Base-by-base conservation (phyloP, 2,329 filamentous ascomycete genomes). In the Penicillium sclerotigenum region DNA sequence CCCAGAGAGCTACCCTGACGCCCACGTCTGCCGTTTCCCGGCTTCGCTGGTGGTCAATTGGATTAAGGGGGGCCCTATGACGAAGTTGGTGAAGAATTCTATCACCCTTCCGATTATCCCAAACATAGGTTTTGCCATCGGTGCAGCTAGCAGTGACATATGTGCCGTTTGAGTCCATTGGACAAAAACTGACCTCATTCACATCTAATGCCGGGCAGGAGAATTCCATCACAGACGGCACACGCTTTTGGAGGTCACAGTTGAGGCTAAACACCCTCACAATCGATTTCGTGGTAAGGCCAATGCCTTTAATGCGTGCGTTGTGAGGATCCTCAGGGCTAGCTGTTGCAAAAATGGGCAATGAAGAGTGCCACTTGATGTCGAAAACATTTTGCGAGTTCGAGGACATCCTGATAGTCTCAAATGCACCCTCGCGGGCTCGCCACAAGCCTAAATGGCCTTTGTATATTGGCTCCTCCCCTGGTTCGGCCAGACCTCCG, bases 201-300 rank as follows among this genome's bases (percentile, higher is more conserved):
- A 87, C 84, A 66, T 87, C 84, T 8, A 79, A 64, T 0, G 84
- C 83, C 24, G 79, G 79, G 61, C 83, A 86, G 47, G 85, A 79
- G 36, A 82, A 76, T 54, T 81, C 79, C 24, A 80, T 64, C 7
- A 46, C 13, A 5, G 47, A 45, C n/a, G 47, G n/a, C 13, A 46
- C 33, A 22, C 53, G 53, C 34, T 38, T 55, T 14, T 37, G 33
- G 13, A 54, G 38, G 37, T 55, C 40, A 18, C 22, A 22, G 10
- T 54, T 28, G 13, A 76, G 69, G 11, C 81, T 77, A 60, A 82
- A 86, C 3, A 84, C 69, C 4, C 82, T 79, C 3, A 87, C 74
- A 1, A 81, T 70, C 1, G 81, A 83, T 9, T 77, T 76, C 4
- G 74, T 70, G 13, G 66, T 59, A 20, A 75, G 47, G 65, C 75